Conservation (phyloP, 2,329 filamentous ascomycete genomes). For the Aspergillus phoenicis region DNA sequence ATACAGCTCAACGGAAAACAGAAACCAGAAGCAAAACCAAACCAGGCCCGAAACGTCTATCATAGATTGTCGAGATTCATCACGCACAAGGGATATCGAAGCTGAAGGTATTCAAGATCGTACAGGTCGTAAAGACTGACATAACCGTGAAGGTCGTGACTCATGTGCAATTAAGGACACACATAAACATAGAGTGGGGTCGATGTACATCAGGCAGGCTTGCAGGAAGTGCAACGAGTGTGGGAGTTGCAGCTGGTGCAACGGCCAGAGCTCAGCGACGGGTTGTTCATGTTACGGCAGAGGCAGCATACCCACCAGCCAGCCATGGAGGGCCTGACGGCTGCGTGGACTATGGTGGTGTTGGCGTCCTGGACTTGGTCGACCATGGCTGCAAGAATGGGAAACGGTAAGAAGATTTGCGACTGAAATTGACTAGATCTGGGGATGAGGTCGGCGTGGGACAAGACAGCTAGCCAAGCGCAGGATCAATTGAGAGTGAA, state of each 20-base stretch:
- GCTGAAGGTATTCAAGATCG: too few relatives aligned
- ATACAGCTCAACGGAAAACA: too few relatives aligned
- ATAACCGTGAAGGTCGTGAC: neutral
- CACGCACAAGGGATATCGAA: too few relatives aligned
- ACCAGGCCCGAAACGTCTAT: neutral
- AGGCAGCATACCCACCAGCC: slow-evolving; percentile 30
- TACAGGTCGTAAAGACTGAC: neutral
- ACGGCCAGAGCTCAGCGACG: slow-evolving; percentile 16
- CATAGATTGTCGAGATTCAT: too few relatives aligned
- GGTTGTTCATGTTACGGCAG: slow-evolving; percentile 24
- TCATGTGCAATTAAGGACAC: neutral
- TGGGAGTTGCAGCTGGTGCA: slow-evolving; percentile 26
- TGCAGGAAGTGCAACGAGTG: slow-evolving; percentile 2
- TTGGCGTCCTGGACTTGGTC: neutral
- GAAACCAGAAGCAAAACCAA: too few relatives aligned
- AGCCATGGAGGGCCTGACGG: slow-evolving; percentile 8
- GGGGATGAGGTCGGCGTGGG: neutral
- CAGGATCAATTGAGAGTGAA: neutral
- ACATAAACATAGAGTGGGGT: too few relatives aligned
- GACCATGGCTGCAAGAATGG: neutral
- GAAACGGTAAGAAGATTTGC: neutral
- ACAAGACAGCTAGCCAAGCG: neutral
- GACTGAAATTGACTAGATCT: neutral
- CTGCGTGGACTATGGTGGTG: neutral
- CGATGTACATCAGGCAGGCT: neutral